Evolutionary conservation across 139 green algal species (phyloP), one percentile per base, ranked within the genome.

Genomic region (Micromonas pusilla): DNA sequence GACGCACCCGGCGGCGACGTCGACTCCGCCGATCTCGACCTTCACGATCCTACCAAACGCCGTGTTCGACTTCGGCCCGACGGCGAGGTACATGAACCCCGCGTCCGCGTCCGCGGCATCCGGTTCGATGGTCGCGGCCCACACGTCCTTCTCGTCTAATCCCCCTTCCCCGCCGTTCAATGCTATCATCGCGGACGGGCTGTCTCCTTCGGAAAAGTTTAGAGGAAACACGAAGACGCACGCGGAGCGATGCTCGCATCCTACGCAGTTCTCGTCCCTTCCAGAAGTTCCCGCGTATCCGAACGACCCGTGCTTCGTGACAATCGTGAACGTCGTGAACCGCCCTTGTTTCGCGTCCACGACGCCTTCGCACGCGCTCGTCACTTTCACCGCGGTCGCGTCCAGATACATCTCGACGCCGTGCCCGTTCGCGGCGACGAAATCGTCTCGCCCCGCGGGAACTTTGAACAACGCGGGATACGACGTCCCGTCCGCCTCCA

Each of bases 221-320:
- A 72, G 21, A 5, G 32, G 4, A 72, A 72, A 72, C 65, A 72
- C 38, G 65, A 72, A 38, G 3, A 72, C 33, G 30, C 65, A 72
- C 21, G 65, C 65, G 2, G 65, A 32, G 30, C 65, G 65, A 52
- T 39, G n/a, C 13, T 72, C 21, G 28, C 65, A 72, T 30, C 28
- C 26, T 45, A 16, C 65, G 30, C 65, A 72, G 30, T 72, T 39
- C 32, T 13, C 28, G 65, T 72, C 65, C 38, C 65, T 38, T 4
- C 65, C 65, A 38, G 65, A 72, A 39, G 65, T 72, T 38, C 65
- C 65, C 4, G 33, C 65, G 30, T 72, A 72, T 45, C 65, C 65
- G 21, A 30, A 52, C 13, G 13, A 32, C 32, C 30, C 65, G 30
- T 72, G 30, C 32, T 23, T 52, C n/a, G 65, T 72, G 3, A 72